Percentiles rank a stretch among this genome's conserved stretches.
Conservation (phyloP, 2,329 filamentous ascomycete species). For the Furcasterigmium furcatum region DNA sequence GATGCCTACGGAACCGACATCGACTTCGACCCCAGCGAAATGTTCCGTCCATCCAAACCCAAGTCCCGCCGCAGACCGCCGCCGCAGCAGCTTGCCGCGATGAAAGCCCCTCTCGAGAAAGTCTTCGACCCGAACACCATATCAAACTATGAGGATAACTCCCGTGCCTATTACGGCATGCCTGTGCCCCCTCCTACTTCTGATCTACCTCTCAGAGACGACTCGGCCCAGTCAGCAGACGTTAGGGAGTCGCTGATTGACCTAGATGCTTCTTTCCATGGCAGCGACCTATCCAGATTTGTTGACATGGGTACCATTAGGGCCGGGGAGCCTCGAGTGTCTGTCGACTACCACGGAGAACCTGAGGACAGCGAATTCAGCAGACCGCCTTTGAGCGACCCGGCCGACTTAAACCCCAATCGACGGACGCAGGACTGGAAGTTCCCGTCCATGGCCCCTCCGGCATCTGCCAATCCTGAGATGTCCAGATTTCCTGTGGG, state of each 20-base stretch:
- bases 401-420: conserved; percentile 49
- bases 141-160: conserved; percentile 63
- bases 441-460: conserved; percentile 50
- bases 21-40: conserved; percentile 47
- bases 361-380: conserved; percentile 37
- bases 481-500: conserved; percentile 47
- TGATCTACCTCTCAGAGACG: conserved; percentile 57
- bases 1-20: conserved; percentile 59
- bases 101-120: conserved; percentile 60
- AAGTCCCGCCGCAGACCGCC: conserved; percentile 53
- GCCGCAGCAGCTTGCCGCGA: conserved; percentile 53
- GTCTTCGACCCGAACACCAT: conserved; percentile 65
- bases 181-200: conserved; percentile 40
- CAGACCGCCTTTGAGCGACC: conserved; percentile 54
- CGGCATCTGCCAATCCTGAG: conserved; percentile 51
- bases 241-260: conserved; percentile 65
- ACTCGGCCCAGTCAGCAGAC: conserved; percentile 43
- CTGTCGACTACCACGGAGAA: conserved; percentile 43
- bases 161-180: conserved; percentile 55
- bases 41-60: conserved; percentile 46
- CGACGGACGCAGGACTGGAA: conserved; percentile 55
- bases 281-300: conserved; percentile 53
- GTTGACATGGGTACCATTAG: conserved; percentile 60
- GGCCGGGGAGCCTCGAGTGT: conserved; percentile 40
- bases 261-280: conserved; percentile 57